These are phyloP conservation scores for Hydnomerulius pinastri DNA, from an alignment of 768 basidiomycete species.

Conservation along the genomic window DNA sequence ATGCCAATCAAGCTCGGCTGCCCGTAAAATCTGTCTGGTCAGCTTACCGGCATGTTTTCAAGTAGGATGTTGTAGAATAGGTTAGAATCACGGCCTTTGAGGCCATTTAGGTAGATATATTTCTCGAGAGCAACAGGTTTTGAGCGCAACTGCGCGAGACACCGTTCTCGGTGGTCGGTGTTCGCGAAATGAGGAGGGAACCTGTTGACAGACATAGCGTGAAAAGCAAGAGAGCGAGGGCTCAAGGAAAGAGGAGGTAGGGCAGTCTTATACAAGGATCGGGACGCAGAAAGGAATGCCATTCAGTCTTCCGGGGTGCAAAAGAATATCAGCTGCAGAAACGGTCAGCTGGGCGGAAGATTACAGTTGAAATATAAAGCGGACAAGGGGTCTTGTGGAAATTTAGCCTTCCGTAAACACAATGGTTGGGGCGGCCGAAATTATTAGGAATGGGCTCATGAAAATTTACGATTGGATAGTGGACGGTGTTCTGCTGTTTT, in stretches of 20 bases:
- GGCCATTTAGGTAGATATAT: constrained; percentile 67
- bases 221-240: constrained; percentile 13
- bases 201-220: constrained; percentile 31
- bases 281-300: not conserved
- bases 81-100: constrained; percentile 62
- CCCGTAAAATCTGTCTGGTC: not conserved
- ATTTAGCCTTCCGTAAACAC: no score
- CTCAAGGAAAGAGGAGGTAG: constrained; percentile 7
- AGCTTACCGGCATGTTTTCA: constrained; percentile 56
- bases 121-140: constrained; percentile 61
- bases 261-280: constrained; percentile 10
- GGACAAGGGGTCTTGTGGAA: no score
- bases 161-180: constrained; percentile 57
- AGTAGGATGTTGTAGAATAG: constrained; percentile 69
- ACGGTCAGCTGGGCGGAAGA: not conserved
- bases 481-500: no score
- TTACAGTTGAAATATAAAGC: not conserved
- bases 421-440: no score
- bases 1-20: constrained; percentile 3
- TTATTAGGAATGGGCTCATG: no score
- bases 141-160: constrained; percentile 57
- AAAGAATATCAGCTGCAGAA: not conserved
- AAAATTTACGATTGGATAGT: no score
- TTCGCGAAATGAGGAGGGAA: constrained; percentile 51
- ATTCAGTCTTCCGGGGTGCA: not conserved